Conservation (phyloP, 2,329 filamentous ascomycete genomes). For the Aspergillus transmontanensis region DNA sequence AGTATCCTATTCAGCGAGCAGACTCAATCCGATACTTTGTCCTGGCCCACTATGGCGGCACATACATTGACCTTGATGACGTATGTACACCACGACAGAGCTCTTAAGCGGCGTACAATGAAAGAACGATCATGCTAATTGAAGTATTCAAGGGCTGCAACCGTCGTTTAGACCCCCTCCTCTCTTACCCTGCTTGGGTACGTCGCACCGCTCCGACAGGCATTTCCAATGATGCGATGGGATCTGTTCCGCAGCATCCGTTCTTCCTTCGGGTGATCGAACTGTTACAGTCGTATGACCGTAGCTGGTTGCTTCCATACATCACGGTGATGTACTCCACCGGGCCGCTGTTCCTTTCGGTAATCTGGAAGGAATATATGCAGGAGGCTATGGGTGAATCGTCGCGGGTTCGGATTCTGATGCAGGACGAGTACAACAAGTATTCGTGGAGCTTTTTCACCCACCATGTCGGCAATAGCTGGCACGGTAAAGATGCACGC, state of each 20-base stretch:
- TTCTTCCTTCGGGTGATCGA: slow-evolving; percentile 73
- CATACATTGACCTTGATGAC: slow-evolving; percentile 80
- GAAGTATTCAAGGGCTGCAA: slow-evolving; percentile 61
- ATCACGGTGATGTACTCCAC: slow-evolving; percentile 80
- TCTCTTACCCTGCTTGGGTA: slow-evolving; percentile 70
- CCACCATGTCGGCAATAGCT: slow-evolving; percentile 65
- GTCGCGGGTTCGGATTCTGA: slow-evolving; percentile 66
- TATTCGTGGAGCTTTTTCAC: slow-evolving; percentile 73
- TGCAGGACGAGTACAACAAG: slow-evolving; percentile 70
- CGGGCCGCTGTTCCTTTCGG: slow-evolving; percentile 73
- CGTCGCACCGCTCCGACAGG: slow-evolving; percentile 74
- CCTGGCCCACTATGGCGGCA: slow-evolving; percentile 73
- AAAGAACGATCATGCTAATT: slow-evolving; percentile 14
- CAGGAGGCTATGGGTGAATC: slow-evolving; percentile 44
- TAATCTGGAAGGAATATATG: slow-evolving; percentile 76
- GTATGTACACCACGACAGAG: slow-evolving; percentile 40
- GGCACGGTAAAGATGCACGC: slow-evolving; percentile 65
- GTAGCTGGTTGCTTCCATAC: slow-evolving; percentile 70
- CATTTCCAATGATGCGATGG: slow-evolving; percentile 82
- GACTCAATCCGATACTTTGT: slow-evolving; percentile 81
- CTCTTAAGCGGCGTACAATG: too few relatives aligned
- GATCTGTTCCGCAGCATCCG: slow-evolving; percentile 69
- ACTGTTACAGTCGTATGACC: slow-evolving; percentile 66
- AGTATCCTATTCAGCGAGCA: slow-evolving; percentile 74
- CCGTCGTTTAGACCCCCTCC: slow-evolving; percentile 67